Evolutionary conservation across 306 rosid genomes (phyloP), one percentile per base, ranked within the genome.

Genomic region (Abrus pulchellus): DNA sequence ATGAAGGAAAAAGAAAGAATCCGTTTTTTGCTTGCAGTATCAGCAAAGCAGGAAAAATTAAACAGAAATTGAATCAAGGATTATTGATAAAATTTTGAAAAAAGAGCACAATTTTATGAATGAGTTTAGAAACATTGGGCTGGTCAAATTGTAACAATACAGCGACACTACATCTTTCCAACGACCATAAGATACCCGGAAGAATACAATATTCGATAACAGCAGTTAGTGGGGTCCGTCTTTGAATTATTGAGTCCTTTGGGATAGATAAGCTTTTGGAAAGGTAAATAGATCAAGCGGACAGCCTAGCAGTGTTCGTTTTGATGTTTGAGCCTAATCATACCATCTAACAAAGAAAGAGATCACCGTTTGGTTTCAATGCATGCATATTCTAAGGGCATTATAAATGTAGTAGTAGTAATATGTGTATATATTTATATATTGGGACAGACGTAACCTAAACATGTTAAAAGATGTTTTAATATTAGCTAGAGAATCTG

Each of bases 251-350:
- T 83, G 72, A 83, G 65, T 83, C 69, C 75, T 88, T 84, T 78
- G 54, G 45, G 81, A 74, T 68, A 84, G 75, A 86, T 20, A 80
- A 84, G 76, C 87, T 70, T 86, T 68, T 67, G 53, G 69, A 77
- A 86, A 90, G 80, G 41, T 14, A 74, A 90, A 30, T 44, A 59
- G 75, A 71, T 87, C 81, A 54, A 72, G 61, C 55, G 86, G 86
- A 87, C 93, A 87, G 82, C 81, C 84, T 81, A 82, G 89, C 87
- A 83, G 48, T 59, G 83, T 61, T 92, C 83, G 45, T 80, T 81
- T 76, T 54, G 75, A 84, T 81, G 89, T 77, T 65, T 60, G 74
- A 45, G 53, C 54, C 75, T 74, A 68, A 74, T 82, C 48, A 53
- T 86, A 36, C 2, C 40, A 89, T 3, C 7, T 45, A 80, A 68